A percentile compares a stretch with the other conserved stretches of the same genome.
phyloP scores from a whole-genome alignment of 345 rosid genomes.

The Gossypium anomalum region DNA sequence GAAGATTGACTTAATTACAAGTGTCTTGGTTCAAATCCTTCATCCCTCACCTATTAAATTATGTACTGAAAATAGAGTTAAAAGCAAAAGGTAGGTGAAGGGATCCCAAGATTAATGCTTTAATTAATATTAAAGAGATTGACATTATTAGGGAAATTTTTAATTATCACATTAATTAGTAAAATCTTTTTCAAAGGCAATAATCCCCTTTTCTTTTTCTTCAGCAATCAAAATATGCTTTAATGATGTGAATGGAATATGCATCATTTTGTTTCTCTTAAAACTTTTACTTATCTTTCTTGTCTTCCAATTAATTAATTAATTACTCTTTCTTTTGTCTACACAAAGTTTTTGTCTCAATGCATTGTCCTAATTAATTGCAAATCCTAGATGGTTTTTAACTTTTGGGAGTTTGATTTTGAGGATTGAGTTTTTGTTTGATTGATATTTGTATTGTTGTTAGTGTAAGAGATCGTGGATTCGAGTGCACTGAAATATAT shows the following conservation, averaged over 20 bases:
- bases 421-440: too few relatives aligned
- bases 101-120: conserved; percentile 8
- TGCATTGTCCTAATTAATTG: not conserved
- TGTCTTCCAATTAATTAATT: not conserved
- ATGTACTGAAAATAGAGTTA: not conserved
- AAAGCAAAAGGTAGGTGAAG: not conserved
- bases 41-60: not conserved
- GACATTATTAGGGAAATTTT: not conserved
- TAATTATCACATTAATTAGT: not conserved
- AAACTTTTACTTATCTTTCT: not conserved
- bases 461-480: rapidly evolving
- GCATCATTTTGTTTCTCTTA: not conserved
- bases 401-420: too few relatives aligned
- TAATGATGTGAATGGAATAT: conserved; percentile 12
- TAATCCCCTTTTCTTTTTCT: not conserved
- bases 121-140: not conserved
- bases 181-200: not conserved
- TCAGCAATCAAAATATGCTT: not conserved
- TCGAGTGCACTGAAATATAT: rapidly evolving
- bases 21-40: not conserved
- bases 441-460: too few relatives aligned
- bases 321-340: not conserved
- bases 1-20: not conserved
- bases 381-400: not conserved
- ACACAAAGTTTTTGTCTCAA: conserved; percentile 4